Conservation (phyloP, 2,329 filamentous ascomycete species). For the Fusarium setosum region DNA sequence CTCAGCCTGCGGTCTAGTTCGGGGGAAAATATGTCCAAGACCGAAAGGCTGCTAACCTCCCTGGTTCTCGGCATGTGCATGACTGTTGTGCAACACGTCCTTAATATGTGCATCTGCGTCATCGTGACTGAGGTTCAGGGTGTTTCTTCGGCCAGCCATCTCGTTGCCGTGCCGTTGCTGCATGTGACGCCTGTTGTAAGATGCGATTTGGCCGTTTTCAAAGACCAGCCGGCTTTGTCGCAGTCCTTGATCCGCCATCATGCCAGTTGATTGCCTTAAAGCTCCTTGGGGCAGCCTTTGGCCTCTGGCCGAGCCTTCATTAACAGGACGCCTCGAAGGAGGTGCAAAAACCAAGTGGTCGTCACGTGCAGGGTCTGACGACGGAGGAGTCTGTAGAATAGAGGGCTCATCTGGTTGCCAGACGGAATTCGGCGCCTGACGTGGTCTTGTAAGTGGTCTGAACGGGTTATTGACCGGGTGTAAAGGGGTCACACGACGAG, state of each 20-base stretch:
- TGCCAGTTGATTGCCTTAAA: neutral
- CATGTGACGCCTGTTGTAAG: slow-evolving; percentile 13
- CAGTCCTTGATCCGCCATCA: slow-evolving; percentile 4
- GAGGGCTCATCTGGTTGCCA: neutral
- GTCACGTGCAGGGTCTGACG: slow-evolving; percentile 31
- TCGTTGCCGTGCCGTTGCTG: slow-evolving; percentile 21
- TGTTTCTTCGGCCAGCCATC: slow-evolving; percentile 11
- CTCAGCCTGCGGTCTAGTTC: slow-evolving; percentile 2
- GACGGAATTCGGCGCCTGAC: neutral
- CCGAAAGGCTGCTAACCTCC: slow-evolving; percentile 38
- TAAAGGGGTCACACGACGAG: slow-evolving; percentile 3
- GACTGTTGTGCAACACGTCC: slow-evolving; percentile 20
- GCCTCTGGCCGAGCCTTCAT: slow-evolving; percentile 2
- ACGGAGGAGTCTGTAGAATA: slow-evolving; percentile 41
- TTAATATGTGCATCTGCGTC: slow-evolving; percentile 21
- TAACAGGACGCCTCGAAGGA: neutral
- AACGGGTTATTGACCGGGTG: slow-evolving; percentile 14
- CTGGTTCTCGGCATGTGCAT: slow-evolving; percentile 18
- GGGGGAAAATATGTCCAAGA: neutral
- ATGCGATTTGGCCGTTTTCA: slow-evolving; percentile 5
- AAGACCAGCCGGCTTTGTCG: slow-evolving; percentile 28
- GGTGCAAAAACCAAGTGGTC: slow-evolving; percentile 6
- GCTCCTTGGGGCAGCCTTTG: slow-evolving; percentile 6
- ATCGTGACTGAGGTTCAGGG: slow-evolving; percentile 15
- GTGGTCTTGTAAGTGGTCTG: slow-evolving; percentile 13